phyloP scores from a whole-genome alignment of 345 rosid species.

The Durio zibethinus region DNA sequence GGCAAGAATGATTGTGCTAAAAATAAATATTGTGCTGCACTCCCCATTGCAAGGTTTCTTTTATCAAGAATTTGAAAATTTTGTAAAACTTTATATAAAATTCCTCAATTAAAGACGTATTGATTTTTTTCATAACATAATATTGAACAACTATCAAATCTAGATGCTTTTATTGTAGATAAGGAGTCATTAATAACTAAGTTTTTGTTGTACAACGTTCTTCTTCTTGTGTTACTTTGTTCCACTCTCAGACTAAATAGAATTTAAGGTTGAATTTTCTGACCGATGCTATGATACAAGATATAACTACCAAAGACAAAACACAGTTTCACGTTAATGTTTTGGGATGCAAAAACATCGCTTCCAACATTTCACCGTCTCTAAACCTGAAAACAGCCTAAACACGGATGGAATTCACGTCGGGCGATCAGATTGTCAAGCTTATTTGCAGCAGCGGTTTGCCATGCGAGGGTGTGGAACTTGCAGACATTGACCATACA shows the following conservation, averaged over 20 bases:
- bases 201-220: too few relatives aligned
- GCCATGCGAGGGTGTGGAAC: conserved; percentile 26
- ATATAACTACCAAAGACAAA: conserved; percentile 36
- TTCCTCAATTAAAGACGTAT: too few relatives aligned
- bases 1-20: too few relatives aligned
- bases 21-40: too few relatives aligned
- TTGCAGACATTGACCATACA: conserved; percentile 28
- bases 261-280: conserved; percentile 44
- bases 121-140: too few relatives aligned
- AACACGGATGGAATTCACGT: conserved; percentile 77
- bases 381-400: conserved; percentile 39
- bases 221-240: background rate
- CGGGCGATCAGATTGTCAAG: conserved; percentile 33
- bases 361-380: conserved; percentile 30
- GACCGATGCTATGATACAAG: conserved; percentile 25
- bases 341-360: conserved; percentile 39
- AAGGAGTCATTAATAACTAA: too few relatives aligned
- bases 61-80: too few relatives aligned
- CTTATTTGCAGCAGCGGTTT: conserved; percentile 23
- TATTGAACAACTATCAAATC: too few relatives aligned
- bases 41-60: too few relatives aligned
- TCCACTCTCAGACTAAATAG: conserved; percentile 20
- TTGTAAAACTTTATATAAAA: too few relatives aligned
- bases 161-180: too few relatives aligned
- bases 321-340: conserved; percentile 54